Conservation (phyloP, 208 protist genomes). For the Spongospora subterranea region DNA sequence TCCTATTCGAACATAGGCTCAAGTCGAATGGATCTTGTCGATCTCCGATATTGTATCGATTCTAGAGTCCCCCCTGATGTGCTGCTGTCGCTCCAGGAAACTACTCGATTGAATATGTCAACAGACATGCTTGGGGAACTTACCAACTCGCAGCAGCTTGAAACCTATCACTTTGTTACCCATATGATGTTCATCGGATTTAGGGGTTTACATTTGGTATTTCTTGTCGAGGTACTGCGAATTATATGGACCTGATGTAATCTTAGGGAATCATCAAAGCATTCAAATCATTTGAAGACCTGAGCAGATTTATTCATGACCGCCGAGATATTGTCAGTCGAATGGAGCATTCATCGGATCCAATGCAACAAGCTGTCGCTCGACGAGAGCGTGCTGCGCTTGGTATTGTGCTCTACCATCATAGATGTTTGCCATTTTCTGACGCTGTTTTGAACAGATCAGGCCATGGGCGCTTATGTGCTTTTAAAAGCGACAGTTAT, state of each 20-base stretch:
- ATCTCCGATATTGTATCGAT: constrained; percentile 51
- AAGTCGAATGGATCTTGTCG: not conserved
- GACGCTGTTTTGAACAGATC: too few species aligned
- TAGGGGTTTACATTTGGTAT: not conserved
- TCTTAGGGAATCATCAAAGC: too few species aligned
- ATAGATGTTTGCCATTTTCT: too few species aligned
- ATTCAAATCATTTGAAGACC: not conserved
- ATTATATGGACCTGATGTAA: too few species aligned
- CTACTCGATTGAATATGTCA: not conserved
- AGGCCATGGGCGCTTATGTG: too few species aligned
- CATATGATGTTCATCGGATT: not conserved
- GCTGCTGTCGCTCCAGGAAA: not conserved
- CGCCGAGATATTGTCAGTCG: not conserved
- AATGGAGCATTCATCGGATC: not conserved
- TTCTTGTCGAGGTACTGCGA: too few species aligned
- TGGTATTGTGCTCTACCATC: too few species aligned
- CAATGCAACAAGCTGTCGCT: not conserved
- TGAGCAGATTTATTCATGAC: not conserved
- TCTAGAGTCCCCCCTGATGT: not conserved
- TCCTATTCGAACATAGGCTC: not conserved
- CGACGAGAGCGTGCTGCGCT: too few species aligned
- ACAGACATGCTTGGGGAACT: not conserved
- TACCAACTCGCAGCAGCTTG: not conserved
- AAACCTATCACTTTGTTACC: constrained; percentile 30
- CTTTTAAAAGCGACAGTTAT: not conserved